Base-by-base conservation (phyloP, 805 yeast genomes). In the Hemisphaericaspora nanyangensis region DNA sequence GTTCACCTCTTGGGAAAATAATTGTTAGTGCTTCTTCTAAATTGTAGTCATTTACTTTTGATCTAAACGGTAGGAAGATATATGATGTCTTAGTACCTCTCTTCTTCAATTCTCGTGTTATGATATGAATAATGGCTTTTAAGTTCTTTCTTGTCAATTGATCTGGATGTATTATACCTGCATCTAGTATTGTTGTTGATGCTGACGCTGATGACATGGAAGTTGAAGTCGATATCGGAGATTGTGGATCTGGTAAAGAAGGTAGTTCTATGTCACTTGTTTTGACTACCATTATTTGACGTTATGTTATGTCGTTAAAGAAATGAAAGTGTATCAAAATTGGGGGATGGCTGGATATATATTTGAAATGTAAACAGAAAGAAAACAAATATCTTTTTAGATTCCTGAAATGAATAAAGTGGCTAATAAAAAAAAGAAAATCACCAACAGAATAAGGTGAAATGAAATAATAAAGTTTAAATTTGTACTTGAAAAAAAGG, bases 61-160 rank as follows among this genome's bases (percentile, higher is more conserved):
- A 83, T 38, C 95, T 63, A 61, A 82, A 86, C 0, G 96, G 93
- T 27, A 89, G 68, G 48, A 88, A 69, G 1, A 89, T 58, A 39
- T 80, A 80, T 6, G 95, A 95, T 0, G 86, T 76, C 50, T 80
- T 77, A 1, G 85, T 65, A 19, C 90, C 93, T 40, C 80, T 71
- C 7, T 65, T 65, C 54, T 88, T 88, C 45, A 89, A 60, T 44
- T 84, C 89, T 5, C 76, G 75, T 0, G 96, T 86, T 31, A 87
- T 76, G 18, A 71, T 52, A 57, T 85, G 93, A 28, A 88, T 73
- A 19, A 83, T 68, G 20, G 77, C 78, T 54, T 81, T 81, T 16
- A 87, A 74, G 35, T 79, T 78, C 47, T 80, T 79, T 39, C 91
- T 65, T 17, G 80, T 72, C 48, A 83, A 79, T 47, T 77, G 69